Evolutionary conservation across 2,329 filamentous ascomycete genomes (phyloP).

Genomic region (Colletotrichum endophyticum): DNA sequence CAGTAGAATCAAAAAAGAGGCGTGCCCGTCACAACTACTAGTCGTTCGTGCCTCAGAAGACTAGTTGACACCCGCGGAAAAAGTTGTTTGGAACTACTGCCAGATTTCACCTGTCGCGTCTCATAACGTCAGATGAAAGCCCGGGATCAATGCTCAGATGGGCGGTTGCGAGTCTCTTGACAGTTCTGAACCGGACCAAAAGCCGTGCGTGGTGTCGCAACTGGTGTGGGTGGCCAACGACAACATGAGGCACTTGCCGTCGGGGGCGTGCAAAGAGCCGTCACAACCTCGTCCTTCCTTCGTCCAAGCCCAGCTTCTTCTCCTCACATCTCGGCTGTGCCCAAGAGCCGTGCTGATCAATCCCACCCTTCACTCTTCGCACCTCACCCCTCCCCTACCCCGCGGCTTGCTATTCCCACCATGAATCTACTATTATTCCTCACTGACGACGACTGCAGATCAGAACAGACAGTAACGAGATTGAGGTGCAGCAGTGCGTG

Average conservation of each 20-base stretch:
- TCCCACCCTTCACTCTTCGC: background rate
- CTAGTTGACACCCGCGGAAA: background rate
- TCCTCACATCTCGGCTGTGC: constrained; percentile 1
- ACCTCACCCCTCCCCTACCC: background rate
- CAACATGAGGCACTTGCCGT: constrained; percentile 3
- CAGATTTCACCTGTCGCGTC: background rate
- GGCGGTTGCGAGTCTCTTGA: background rate
- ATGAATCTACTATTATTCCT: background rate
- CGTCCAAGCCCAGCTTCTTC: background rate
- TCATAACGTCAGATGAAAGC: constrained; percentile 6
- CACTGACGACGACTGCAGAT: background rate
- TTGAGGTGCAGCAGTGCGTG: background rate
- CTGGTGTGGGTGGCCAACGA: background rate
- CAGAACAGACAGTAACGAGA: background rate
- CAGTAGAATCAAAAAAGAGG: background rate
- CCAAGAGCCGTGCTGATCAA: constrained; percentile 16
- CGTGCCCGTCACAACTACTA: background rate
- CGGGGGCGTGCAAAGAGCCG: background rate
- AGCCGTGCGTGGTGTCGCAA: background rate
- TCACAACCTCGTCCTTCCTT: background rate
- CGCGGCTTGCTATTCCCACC: background rate
- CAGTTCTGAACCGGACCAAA: background rate
- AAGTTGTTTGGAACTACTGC: constrained; percentile 3
- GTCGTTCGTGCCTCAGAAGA: background rate
- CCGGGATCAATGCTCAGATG: background rate